Evolutionary conservation across 306 rosid genomes (phyloP).

Genomic region (Fragaria vesca): DNA sequence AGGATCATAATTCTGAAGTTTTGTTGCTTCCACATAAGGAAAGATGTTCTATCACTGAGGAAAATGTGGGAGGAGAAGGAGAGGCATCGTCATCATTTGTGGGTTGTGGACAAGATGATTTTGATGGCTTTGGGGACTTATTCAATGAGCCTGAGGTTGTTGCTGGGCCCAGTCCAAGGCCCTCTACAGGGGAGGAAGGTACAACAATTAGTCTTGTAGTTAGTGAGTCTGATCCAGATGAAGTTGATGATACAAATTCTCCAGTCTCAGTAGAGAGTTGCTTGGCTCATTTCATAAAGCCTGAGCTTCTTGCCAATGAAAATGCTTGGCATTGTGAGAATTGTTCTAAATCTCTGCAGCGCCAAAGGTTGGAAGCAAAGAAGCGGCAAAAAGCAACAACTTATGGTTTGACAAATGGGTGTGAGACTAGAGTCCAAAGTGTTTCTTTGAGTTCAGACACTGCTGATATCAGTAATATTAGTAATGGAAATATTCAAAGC

Average conservation of each 20-base stretch:
- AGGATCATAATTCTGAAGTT: slow-evolving; percentile 55
- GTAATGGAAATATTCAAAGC: slow-evolving; percentile 39
- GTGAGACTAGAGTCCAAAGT: slow-evolving; percentile 32
- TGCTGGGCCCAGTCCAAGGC: slow-evolving; percentile 67
- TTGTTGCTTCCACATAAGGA: slow-evolving; percentile 78
- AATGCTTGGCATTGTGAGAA: slow-evolving; percentile 97
- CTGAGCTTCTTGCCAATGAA: slow-evolving; percentile 83
- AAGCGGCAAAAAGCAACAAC: slow-evolving; percentile 36
- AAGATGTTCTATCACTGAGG: slow-evolving; percentile 45
- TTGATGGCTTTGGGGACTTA: slow-evolving; percentile 82
- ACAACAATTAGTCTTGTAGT: slow-evolving; percentile 45
- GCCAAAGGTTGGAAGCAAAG: slow-evolving; percentile 41
- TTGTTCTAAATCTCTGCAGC: slow-evolving; percentile 60
- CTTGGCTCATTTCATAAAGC: slow-evolving; percentile 78
- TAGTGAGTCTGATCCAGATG: slow-evolving; percentile 93
- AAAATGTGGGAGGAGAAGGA: slow-evolving; percentile 39
- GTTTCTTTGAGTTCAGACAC: slow-evolving; percentile 33
- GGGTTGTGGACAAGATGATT: slow-evolving; percentile 61
- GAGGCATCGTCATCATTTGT: slow-evolving; percentile 56
- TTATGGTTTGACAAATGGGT: slow-evolving; percentile 33
- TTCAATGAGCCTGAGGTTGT: slow-evolving; percentile 80
- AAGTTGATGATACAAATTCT: slow-evolving; percentile 86
- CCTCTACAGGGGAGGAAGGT: slow-evolving; percentile 47
- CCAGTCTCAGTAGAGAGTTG: slow-evolving; percentile 93
- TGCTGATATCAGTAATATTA: slow-evolving; percentile 27